A percentile compares a stretch with the other conserved stretches of the same genome.
Evolutionary conservation across 495 filamentous ascomycete genomes (phyloP).

Genomic region (Mycothermus thermophilus): DNA sequence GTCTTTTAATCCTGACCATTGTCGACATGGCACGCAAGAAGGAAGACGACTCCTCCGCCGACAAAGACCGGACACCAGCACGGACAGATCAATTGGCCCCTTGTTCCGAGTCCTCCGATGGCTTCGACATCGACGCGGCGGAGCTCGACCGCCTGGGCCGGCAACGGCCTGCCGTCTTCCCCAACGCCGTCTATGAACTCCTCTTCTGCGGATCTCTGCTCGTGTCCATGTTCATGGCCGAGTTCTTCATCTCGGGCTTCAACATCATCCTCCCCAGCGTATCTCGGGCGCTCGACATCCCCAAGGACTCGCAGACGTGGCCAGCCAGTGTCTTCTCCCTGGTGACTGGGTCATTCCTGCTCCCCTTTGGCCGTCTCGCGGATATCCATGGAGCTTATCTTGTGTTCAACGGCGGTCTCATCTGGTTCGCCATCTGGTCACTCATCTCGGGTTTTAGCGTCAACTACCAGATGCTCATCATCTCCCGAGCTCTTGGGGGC

Average conservation of each 20-base stretch:
- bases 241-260: conserved; percentile 81
- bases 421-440: conserved; percentile 62
- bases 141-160: conserved; percentile 57
- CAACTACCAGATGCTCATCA: conserved; percentile 58
- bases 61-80: too few relatives aligned
- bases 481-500: conserved; percentile 66
- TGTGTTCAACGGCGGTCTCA: conserved; percentile 51
- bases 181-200: conserved; percentile 44
- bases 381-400: conserved; percentile 68
- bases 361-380: conserved; percentile 62
- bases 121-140: background rate
- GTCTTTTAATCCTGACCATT: too few relatives aligned
- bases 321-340: conserved; percentile 68
- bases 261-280: conserved; percentile 67
- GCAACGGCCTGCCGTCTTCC: conserved; percentile 54
- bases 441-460: conserved; percentile 58
- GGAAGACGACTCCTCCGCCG: background rate
- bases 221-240: conserved; percentile 59
- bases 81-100: conserved; percentile 1
- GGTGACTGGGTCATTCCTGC: conserved; percentile 56
- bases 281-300: conserved; percentile 47
- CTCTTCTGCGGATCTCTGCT: conserved; percentile 60
- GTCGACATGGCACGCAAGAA: background rate
- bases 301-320: conserved; percentile 54
- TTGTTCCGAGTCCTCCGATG: too few relatives aligned